Base-by-base conservation (phyloP, 495 filamentous ascomycete species). In the Trichoderma virens region DNA sequence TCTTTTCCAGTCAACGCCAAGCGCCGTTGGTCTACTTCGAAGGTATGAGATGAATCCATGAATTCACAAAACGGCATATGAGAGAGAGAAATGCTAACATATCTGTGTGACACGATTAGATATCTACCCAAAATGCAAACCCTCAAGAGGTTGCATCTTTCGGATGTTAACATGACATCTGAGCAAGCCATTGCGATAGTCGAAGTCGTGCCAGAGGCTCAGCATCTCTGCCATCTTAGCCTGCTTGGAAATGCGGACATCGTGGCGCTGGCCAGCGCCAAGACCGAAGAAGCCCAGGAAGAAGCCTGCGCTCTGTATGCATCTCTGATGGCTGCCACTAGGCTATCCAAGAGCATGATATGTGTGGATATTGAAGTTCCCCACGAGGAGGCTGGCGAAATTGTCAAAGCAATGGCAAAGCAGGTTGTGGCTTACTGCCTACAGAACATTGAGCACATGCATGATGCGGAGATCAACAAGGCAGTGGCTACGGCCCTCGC, bases 251-350 rank as follows among this genome's bases (percentile, higher is more conserved):
- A 98, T 69, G 84, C 88, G 0, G 76, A 85, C 60, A 78, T 98
- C 9, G 78, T 79, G 5, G 79, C 81, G 18, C 74, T 96, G 31
- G 86, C 90, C 4, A 75, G 82, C 62, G 86, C 86, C 30, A 86
- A 83, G 35, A 88, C 82, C 39, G 89, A 94, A 65, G 86, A 83
- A 35, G 80, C 76, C 23, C 89, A 95, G 71, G 92, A 98, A 74
- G 94, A 98, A 74, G 92, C 93, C 0, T 96, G 90, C 69, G 94
- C 94, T 25, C 78, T 98, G 3, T 97, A 95, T 72, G 92, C 94
- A 7, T 96, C 92, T 20, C 79, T 98, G 63, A 89, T 97, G 76
- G 89, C 90, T 28, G 93, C 93, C 6, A 90, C 91, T 6, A 86
- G 92, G 27, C 88, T 97, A 0, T 94, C 91, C 14, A 81, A 85